Base-by-base conservation (phyloP, 2,329 filamentous ascomycete species). In the Fulvia fulva region DNA sequence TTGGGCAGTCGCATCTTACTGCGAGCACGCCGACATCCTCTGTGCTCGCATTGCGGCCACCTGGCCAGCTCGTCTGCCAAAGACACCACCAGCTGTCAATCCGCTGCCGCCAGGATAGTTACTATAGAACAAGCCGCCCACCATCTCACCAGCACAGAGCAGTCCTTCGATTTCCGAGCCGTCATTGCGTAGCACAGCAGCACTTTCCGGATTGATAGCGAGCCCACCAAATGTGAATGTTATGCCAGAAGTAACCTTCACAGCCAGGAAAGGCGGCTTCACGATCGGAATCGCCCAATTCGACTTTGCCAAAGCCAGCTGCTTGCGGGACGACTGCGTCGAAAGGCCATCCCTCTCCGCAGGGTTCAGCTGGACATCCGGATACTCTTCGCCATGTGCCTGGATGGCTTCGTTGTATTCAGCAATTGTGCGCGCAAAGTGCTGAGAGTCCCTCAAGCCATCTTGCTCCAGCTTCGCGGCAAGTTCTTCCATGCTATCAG, bases 141-240 rank as follows among this genome's bases (percentile, higher is more conserved):
- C 66, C 82, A 89, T 87, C 71, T 89, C 86, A 0, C 86, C 86
- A 2, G 76, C 80, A 62, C 83, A 85, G 61, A 80, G 87, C 1
- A 88, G 66, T 0, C 84, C 83, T 0, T 77, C 77, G 5, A 88
- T 77, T n/a, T 75, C 72, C 4, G 66, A 65, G 1, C 74, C 75
- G 0, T 71, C 68, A 3, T 77, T 73, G 1, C 75, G 77, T 14
- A 87, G 68, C 0, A 87, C 80, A 2, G 75, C 75, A 2, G 80
- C 77, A 0, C 81, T 85, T 23, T 81, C 69, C 0, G 83, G 77
- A 51, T 83, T 77, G 1, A 86, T 79, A 5, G 78, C 77, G 6
- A 88, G 71, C 0, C 86, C 85, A 1, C 85, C 86, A 72, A 88
- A 89, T 0, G 86, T 88, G 63, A 88, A 89, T 0, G 85, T 88